phyloP scores from a whole-genome alignment of 371 early-diverging fungal genomes.

The Lichtheimia corymbifera region DNA sequence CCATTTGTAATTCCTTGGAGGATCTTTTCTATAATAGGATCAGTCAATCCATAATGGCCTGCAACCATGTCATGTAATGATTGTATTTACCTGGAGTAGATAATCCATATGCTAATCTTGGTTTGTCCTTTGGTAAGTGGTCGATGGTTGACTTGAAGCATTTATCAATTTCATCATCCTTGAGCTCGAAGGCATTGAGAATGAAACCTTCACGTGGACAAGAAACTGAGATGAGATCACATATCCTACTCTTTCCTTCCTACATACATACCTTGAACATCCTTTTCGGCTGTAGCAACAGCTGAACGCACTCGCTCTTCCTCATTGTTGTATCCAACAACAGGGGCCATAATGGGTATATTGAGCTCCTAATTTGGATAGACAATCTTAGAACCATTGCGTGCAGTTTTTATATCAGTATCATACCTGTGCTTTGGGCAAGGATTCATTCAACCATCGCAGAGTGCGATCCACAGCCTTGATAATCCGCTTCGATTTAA shows the following conservation, averaged over 20 bases:
- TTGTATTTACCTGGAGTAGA: constrained; percentile 36
- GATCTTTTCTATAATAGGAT: constrained; percentile 49
- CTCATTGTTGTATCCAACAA: constrained; percentile 51
- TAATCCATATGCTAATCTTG: constrained; percentile 51
- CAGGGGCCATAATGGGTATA: constrained; percentile 56
- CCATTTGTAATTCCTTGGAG: constrained; percentile 64
- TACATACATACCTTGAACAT: constrained; percentile 20
- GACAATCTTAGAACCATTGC: background rate
- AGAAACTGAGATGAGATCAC: background rate
- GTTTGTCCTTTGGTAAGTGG: constrained; percentile 47
- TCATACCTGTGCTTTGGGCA: constrained; percentile 6
- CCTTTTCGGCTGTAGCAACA: constrained; percentile 53
- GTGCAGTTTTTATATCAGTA: background rate
- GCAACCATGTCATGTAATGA: background rate
- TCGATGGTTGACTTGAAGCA: constrained; percentile 35
- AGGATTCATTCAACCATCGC: constrained; percentile 55
- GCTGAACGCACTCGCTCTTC: constrained; percentile 66
- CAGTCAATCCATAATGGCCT: background rate
- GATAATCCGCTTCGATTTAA: constrained; percentile 59
- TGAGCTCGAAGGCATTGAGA: constrained; percentile 44
- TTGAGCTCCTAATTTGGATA: background rate
- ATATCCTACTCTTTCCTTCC: background rate
- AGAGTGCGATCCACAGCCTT: constrained; percentile 70
- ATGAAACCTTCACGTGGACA: constrained; percentile 32
- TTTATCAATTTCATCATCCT: constrained; percentile 11